Evolutionary conservation across 2,329 filamentous ascomycete genomes (phyloP), one percentile per base, ranked within the genome.

Genomic region (Helicocarpus griseus): DNA sequence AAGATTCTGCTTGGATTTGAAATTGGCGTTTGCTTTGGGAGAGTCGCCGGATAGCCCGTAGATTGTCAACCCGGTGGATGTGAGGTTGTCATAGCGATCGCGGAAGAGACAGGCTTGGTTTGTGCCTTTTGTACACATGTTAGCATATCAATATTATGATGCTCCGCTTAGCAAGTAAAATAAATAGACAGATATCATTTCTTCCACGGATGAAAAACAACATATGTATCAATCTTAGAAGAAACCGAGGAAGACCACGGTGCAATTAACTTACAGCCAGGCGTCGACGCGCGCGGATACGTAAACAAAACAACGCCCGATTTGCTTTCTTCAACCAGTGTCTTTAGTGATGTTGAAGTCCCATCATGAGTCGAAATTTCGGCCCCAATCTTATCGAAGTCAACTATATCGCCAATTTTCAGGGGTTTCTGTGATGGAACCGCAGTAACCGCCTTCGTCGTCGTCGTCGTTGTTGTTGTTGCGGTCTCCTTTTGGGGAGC

Each of bases 81-180:
- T 91, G 50, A 97, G 78, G 48, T 83, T 75, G 44, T 77, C 73
- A 72, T 95, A 88, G 22, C 82, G 78, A 76, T 97, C 90, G 64
- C 93, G 86, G 79, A 98, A 97, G 60, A 91, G 77, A 72, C 90
- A 96, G 56, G 79, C 93, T 77, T 98, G 93, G 53, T 78, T 93
- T 52, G 89, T 97, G 77, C 91, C 90, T 95, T 56, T 28, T n/a
- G 24, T 28, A 7, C 2, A n/a, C 19, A 29, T 17, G 21, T 51
- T 51, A 46, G 43, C 43, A 35, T 35, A 35, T 35, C n/a, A n/a
- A n/a, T n/a, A 35, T 35, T 35, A 13, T 33, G 29, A 33, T 33
- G n/a, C n/a, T n/a, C n/a, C n/a, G n/a, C n/a, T n/a, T 33, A 33
- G 5, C 31, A 14, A 9, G 31, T 35, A 35, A 35, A 9, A 14